Percentiles rank a stretch among this genome's conserved stretches.
phyloP scores from a whole-genome alignment of 2,329 filamentous ascomycete genomes.

The Fonsecaea nubica region DNA sequence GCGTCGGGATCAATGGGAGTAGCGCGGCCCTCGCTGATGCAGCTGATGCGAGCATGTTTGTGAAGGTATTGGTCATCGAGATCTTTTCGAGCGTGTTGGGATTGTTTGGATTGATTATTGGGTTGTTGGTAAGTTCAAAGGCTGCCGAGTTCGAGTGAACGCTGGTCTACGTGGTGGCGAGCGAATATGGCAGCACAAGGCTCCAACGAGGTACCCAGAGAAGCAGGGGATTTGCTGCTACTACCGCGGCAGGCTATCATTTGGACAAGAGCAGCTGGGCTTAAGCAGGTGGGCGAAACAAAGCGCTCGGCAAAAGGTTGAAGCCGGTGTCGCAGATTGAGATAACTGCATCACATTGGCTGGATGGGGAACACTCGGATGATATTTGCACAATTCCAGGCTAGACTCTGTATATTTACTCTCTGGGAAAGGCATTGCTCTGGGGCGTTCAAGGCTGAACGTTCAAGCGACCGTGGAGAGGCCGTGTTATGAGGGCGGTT shows the following conservation, averaged over 20 bases:
- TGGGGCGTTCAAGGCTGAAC: constrained; percentile 8
- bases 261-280: background rate
- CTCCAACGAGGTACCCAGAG: background rate
- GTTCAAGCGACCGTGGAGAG: background rate
- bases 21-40: constrained; percentile 96
- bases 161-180: constrained; percentile 10
- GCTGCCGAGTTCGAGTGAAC: constrained; percentile 70
- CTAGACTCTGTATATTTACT: constrained; percentile 2
- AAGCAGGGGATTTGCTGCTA: background rate
- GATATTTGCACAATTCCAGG: background rate
- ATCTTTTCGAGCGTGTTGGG: constrained; percentile 98
- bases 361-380: background rate
- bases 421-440: background rate
- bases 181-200: background rate
- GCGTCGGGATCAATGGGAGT: constrained; percentile 97
- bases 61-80: constrained; percentile 98
- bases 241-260: background rate
- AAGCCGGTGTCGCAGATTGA: background rate
- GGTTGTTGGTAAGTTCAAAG: constrained; percentile 84
- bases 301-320: constrained; percentile 2
- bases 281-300: background rate
- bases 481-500: background rate
- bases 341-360: background rate
- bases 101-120: constrained; percentile 94
- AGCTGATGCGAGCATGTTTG: constrained; percentile 90